Base-by-base conservation (phyloP, 2,329 filamentous ascomycete genomes). In the Neonectria sp. region DNA sequence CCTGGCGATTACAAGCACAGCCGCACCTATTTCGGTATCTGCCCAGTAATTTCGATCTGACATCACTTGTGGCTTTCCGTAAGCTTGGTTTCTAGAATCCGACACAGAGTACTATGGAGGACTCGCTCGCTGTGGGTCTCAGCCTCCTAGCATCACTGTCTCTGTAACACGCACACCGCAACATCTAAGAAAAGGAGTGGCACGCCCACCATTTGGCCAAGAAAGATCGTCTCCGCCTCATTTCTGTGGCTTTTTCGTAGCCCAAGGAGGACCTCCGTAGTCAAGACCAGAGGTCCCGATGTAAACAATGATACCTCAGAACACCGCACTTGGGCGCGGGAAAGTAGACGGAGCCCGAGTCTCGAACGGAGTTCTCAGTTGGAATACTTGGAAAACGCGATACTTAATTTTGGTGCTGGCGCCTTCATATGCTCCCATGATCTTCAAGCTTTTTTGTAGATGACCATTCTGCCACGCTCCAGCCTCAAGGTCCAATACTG, bases 401-500 rank as follows among this genome's bases (percentile, higher is more conserved):
- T 25, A 15, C 52, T 6, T 21, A 9, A 13, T 15, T 21, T 53
- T 29, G 3, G 13, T 9, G 48, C 46, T 29, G 29, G 24, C 4
- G 40, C 27, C 12, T 65, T 53, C 40, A 55, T 55, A 49, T 40
- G 21, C 33, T 43, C 48, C n/a, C 25, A 49, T 55, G 33, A 51
- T 31, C 43, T 51, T 51, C 48, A 24, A 11, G 24, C 24, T 55
- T n/a, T 29, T 33, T 59, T 25, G 21, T 45, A 12, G 31, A 49
- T 24, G 48, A 21, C 27, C 9, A n/a, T 21, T 59, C 55, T 45
- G 31, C 7, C 51, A 55, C 24, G 45, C 29, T 48, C 43, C 15
- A 64, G 31, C 12, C 24, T 43, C 60, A 57, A 33, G 35, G 56
- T 59, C 62, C 56, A 40, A 45, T 65, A 45, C 62, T 60, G 62